Conservation (phyloP, 345 rosid species). For the Lepidium aucheri region DNA sequence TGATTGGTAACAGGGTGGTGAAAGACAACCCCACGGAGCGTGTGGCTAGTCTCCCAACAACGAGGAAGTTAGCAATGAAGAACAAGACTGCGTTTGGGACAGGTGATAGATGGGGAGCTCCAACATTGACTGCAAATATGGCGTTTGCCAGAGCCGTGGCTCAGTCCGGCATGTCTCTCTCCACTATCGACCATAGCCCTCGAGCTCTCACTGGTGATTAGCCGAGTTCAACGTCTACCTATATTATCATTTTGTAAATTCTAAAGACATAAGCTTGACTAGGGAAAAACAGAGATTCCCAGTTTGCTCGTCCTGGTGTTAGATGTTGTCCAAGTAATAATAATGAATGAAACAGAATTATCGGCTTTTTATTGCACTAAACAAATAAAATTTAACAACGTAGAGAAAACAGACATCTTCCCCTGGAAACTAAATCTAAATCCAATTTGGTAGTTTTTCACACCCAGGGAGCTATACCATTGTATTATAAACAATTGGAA, state of each 20-base stretch:
- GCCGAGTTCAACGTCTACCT: neutral
- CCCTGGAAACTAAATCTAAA: constrained; percentile 7
- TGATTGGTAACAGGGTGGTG: constrained; percentile 48
- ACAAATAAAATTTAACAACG: neutral
- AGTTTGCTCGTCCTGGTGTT: neutral
- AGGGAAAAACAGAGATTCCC: neutral
- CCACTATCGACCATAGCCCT: constrained; percentile 66
- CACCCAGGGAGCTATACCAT: constrained; percentile 3
- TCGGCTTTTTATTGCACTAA: neutral
- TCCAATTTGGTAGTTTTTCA: constrained; percentile 5
- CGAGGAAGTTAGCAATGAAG: constrained; percentile 81
- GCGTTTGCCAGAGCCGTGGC: constrained; percentile 85
- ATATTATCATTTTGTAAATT: neutral
- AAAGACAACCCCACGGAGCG: constrained; percentile 76
- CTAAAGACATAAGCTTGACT: neutral
- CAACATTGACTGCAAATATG: constrained; percentile 86
- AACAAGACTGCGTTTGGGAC: constrained; percentile 85
- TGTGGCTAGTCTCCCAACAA: constrained; percentile 61
- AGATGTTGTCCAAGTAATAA: neutral
- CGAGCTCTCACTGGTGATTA: constrained; percentile 76
- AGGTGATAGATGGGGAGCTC: constrained; percentile 72
- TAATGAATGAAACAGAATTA: neutral
- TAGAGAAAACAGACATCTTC: constrained; percentile 9
- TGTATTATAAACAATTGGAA: constrained; percentile 16
- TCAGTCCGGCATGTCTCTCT: constrained; percentile 84